Evolutionary conservation across 2,329 filamentous ascomycete genomes (phyloP).

Genomic region (Acrodontium crateriforme): DNA sequence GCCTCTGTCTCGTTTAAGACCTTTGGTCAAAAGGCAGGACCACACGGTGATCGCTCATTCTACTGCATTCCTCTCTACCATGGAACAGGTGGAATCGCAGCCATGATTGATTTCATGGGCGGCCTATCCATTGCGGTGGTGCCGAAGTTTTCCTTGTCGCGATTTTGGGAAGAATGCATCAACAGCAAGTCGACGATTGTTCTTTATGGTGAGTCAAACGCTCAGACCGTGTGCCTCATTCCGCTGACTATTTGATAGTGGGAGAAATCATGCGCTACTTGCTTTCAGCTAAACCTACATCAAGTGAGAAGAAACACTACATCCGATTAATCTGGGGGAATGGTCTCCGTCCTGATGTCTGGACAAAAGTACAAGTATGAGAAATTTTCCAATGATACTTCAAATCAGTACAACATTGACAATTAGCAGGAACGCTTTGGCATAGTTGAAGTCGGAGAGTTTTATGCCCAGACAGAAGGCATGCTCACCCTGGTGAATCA

Average conservation of each 20-base stretch:
- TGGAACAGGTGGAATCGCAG: slow-evolving; percentile 56
- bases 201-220: too few species aligned
- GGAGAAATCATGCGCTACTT: slow-evolving; percentile 65
- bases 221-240: too few species aligned
- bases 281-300: slow-evolving; percentile 49
- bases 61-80: slow-evolving; percentile 68
- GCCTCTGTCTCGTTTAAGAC: too few species aligned
- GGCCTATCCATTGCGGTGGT: slow-evolving; percentile 48
- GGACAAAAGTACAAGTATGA: too few species aligned
- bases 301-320: slow-evolving; percentile 44
- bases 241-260: too few species aligned
- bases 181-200: slow-evolving; percentile 55
- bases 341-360: slow-evolving; percentile 54
- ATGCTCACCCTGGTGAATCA: slow-evolving; percentile 40
- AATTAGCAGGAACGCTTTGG: slow-evolving; percentile 52
- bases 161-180: slow-evolving; percentile 59
- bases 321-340: slow-evolving; percentile 50
- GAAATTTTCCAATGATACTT: too few species aligned
- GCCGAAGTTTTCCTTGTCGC: slow-evolving; percentile 51
- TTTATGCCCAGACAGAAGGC: slow-evolving; percentile 67
- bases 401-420: too few species aligned
- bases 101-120: slow-evolving; percentile 40
- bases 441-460: slow-evolving; percentile 51
- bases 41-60: slow-evolving; percentile 62
- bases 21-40: slow-evolving; percentile 23